A percentile compares a stretch with the other conserved stretches of the same genome.
These are phyloP conservation scores for Silene latifolia DNA, from an alignment of 148 eudicot species.

Conservation along the genomic window DNA sequence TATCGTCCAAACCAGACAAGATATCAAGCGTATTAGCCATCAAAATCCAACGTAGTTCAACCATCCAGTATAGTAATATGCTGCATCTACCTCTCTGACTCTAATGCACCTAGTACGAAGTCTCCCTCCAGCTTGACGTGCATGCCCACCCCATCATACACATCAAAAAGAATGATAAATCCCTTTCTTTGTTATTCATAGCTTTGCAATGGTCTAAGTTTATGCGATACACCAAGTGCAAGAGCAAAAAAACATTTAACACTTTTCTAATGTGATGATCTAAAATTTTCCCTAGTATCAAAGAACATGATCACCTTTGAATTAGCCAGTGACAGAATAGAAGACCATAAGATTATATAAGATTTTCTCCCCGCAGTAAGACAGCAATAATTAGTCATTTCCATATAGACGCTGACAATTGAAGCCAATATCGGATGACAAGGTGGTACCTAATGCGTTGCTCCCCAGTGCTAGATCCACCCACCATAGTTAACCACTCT, in stretches of 20 bases:
- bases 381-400: conserved; percentile 10
- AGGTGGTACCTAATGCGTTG: conserved; percentile 69
- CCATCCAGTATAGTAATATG: neutral
- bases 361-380: neutral
- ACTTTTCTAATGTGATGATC: neutral
- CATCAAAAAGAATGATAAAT: neutral
- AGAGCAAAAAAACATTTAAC: neutral
- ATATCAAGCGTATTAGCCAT: neutral
- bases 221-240: neutral
- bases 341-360: neutral
- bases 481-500: conserved; percentile 98
- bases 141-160: conserved; percentile 1
- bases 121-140: neutral
- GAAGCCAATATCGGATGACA: conserved; percentile 1
- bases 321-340: neutral
- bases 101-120: neutral
- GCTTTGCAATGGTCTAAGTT: neutral
- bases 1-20: neutral
- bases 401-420: conserved; percentile 1
- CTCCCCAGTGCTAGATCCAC: conserved; percentile 98
- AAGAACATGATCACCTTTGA: neutral
- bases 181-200: neutral
- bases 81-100: neutral
- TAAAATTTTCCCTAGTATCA: neutral
- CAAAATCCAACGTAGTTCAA: neutral